These are phyloP conservation scores for Arthrobotrys conoides DNA, from an alignment of 2,329 filamentous ascomycete species.

Conservation along the genomic window DNA sequence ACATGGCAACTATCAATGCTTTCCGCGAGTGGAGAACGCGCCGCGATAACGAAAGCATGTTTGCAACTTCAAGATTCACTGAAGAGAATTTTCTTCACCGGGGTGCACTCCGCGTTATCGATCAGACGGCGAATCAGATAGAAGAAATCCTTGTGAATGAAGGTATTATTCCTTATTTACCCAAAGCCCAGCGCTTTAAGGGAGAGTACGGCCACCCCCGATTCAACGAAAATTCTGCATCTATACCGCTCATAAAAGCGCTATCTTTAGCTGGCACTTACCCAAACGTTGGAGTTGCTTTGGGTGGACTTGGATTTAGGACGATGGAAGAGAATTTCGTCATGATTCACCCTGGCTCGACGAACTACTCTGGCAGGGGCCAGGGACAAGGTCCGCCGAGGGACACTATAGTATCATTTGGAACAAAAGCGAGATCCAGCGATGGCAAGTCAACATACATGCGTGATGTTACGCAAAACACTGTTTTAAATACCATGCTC, in stretches of 20 bases:
- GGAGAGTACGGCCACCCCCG: constrained; percentile 65
- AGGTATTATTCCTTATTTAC: constrained; percentile 65
- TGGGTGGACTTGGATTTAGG: constrained; percentile 62
- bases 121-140: constrained; percentile 66
- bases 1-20: constrained; percentile 69
- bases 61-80: constrained; percentile 65
- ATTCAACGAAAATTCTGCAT: constrained; percentile 69
- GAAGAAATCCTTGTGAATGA: constrained; percentile 66
- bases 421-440: constrained; percentile 62
- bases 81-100: constrained; percentile 66
- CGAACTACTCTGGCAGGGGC: constrained; percentile 61
- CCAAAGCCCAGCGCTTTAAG: constrained; percentile 45
- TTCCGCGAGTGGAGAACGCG: constrained; percentile 67
- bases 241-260: constrained; percentile 69
- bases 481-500: constrained; percentile 61
- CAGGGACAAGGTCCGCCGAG: constrained; percentile 46
- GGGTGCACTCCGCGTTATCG: constrained; percentile 66
- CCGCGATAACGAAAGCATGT: constrained; percentile 65
- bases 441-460: constrained; percentile 63
- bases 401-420: constrained; percentile 62
- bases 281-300: constrained; percentile 68
- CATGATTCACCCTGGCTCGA: constrained; percentile 64
- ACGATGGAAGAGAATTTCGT: constrained; percentile 64
- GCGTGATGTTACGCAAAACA: constrained; percentile 63
- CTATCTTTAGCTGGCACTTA: constrained; percentile 69